These are phyloP conservation scores for Herpotrichia juniperi DNA, from an alignment of 2,329 filamentous ascomycete species.

Conservation along the genomic window DNA sequence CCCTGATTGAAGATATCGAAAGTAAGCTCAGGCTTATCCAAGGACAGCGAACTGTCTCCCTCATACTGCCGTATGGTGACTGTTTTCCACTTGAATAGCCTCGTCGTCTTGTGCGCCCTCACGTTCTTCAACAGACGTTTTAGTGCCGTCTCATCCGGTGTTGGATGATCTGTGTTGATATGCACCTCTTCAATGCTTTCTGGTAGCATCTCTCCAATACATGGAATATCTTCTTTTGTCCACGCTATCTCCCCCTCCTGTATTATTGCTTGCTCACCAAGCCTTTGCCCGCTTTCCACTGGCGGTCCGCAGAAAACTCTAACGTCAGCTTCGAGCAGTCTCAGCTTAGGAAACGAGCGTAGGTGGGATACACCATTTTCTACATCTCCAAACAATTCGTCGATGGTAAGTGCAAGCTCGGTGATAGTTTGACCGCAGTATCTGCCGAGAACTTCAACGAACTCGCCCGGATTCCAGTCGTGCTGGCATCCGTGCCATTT, in stretches of 20 bases:
- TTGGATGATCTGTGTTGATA: slow-evolving; percentile 36
- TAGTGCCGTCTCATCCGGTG: slow-evolving; percentile 27
- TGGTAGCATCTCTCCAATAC: slow-evolving; percentile 42
- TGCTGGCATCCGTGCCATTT: slow-evolving; percentile 39
- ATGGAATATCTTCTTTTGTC: slow-evolving; percentile 39
- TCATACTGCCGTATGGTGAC: slow-evolving; percentile 35
- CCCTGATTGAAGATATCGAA: slow-evolving; percentile 31
- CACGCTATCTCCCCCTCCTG: slow-evolving; percentile 30
- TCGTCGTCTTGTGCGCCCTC: slow-evolving; percentile 23
- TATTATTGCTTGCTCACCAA: slow-evolving; percentile 20
- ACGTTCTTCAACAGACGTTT: slow-evolving; percentile 38
- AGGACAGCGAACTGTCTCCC: slow-evolving; percentile 15
- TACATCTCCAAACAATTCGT: slow-evolving; percentile 36
- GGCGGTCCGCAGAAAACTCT: slow-evolving; percentile 40
- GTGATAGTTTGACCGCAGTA: slow-evolving; percentile 29
- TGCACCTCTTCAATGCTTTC: slow-evolving; percentile 32
- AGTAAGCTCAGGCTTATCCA: slow-evolving; percentile 21
- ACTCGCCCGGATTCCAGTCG: slow-evolving; percentile 43
- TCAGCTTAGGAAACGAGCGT: slow-evolving; percentile 27
- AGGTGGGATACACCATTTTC: slow-evolving; percentile 41
- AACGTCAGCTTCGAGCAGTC: slow-evolving; percentile 38
- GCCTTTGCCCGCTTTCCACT: slow-evolving; percentile 38
- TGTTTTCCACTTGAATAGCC: slow-evolving; percentile 22
- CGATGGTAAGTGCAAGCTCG: slow-evolving; percentile 40
- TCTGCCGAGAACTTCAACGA: slow-evolving; percentile 30